A percentile compares a stretch with the other conserved stretches of the same genome.
Conservation (phyloP, 257 asterid genomes). For the Primulina eburnea region DNA sequence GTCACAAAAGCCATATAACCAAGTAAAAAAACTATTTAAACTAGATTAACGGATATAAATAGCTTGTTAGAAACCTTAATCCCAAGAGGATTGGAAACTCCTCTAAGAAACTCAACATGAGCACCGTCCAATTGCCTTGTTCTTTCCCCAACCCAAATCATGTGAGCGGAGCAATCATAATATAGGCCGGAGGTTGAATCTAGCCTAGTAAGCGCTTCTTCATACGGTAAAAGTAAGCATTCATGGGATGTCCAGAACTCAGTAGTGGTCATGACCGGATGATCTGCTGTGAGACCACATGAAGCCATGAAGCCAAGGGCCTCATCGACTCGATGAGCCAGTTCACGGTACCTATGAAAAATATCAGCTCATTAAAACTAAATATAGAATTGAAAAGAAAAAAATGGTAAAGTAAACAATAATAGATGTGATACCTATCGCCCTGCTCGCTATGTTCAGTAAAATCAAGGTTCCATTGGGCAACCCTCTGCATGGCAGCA, state of each 20-base stretch:
- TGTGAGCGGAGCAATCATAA: slow-evolving; percentile 68
- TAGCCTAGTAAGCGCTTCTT: slow-evolving; percentile 58
- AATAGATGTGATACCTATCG: slow-evolving; percentile 40
- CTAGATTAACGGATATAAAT: neutral
- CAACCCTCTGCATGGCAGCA: slow-evolving; percentile 72
- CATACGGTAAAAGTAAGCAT: slow-evolving; percentile 62
- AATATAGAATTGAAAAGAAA: neutral
- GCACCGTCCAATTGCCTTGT: slow-evolving; percentile 66
- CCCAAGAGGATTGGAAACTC: slow-evolving; percentile 63
- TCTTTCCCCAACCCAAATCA: slow-evolving; percentile 72
- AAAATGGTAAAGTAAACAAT: neutral
- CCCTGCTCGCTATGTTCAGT: slow-evolving; percentile 66
- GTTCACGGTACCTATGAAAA: slow-evolving; percentile 49
- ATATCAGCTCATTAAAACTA: neutral
- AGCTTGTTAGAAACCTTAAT: slow-evolving; percentile 43
- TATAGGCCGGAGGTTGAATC: slow-evolving; percentile 64
- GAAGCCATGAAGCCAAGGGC: slow-evolving; percentile 68
- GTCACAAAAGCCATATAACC: neutral
- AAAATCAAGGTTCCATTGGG: slow-evolving; percentile 65
- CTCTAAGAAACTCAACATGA: slow-evolving; percentile 62
- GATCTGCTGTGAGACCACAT: slow-evolving; percentile 55
- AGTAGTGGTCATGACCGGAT: slow-evolving; percentile 62
- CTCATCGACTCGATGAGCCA: slow-evolving; percentile 65
- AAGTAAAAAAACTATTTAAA: neutral
- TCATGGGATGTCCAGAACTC: slow-evolving; percentile 74